Conservation (phyloP, 257 asterid genomes). For the Penstemon barbatus region DNA sequence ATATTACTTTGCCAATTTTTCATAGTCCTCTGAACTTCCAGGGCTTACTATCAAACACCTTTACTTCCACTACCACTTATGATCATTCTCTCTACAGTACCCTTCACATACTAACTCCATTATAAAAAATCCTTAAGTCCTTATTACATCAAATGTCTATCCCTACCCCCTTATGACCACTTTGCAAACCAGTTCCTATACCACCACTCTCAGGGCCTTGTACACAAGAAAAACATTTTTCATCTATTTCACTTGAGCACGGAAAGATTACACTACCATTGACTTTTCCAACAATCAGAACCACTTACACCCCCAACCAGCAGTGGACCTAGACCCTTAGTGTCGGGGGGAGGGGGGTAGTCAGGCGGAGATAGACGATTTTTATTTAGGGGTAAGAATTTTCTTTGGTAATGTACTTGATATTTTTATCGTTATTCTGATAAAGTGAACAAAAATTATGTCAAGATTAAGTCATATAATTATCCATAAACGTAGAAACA, state of each 20-base stretch:
- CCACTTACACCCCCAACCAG: too few relatives aligned
- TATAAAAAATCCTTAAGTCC: background rate
- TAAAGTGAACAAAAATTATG: too few relatives aligned
- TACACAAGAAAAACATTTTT: background rate
- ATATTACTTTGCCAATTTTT: background rate
- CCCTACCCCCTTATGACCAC: background rate
- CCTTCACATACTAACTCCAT: background rate
- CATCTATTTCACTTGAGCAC: background rate
- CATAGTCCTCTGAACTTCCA: background rate
- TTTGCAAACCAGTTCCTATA: background rate
- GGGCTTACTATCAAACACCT: background rate
- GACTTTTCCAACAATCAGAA: background rate
- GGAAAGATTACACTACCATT: background rate
- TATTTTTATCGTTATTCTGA: too few relatives aligned
- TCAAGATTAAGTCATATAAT: too few relatives aligned
- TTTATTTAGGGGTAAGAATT: too few relatives aligned
- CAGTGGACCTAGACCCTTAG: too few relatives aligned
- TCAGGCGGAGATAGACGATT: too few relatives aligned
- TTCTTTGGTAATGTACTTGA: too few relatives aligned
- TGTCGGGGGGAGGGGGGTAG: too few relatives aligned
- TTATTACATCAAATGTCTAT: background rate
- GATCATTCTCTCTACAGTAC: background rate
- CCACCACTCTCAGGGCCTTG: background rate
- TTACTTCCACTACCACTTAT: background rate
- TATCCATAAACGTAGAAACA: too few relatives aligned